A percentile compares a stretch with the other conserved stretches of the same genome.
These are phyloP conservation scores for Tetrahymena borealis DNA, from an alignment of 73 alveolate species.

Conservation along the genomic window DNA sequence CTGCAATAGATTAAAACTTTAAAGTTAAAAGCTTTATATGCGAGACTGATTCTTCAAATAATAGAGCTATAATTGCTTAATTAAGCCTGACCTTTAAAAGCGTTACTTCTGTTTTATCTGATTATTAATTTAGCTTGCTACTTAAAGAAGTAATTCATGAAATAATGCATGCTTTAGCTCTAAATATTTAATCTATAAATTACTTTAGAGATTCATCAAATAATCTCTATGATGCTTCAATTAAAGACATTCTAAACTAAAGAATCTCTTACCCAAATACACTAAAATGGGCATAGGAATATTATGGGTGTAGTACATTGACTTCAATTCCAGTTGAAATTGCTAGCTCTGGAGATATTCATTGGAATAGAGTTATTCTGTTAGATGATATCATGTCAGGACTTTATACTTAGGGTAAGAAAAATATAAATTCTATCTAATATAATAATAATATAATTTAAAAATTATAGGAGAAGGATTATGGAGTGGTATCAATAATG, in stretches of 20 bases:
- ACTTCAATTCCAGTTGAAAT: background rate
- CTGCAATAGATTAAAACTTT: background rate
- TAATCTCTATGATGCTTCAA: background rate
- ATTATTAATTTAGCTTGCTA: background rate
- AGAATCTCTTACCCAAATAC: background rate
- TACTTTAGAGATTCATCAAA: background rate
- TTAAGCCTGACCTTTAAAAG: background rate
- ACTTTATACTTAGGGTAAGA: background rate
- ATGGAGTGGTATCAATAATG: background rate
- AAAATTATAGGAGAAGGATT: background rate
- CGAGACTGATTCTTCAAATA: background rate
- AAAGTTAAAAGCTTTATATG: background rate
- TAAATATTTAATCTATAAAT: background rate
- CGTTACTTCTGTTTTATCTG: background rate
- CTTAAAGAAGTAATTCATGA: background rate
- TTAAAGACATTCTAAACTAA: background rate
- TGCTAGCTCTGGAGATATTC: background rate
- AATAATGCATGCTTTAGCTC: background rate
- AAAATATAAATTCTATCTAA: background rate
- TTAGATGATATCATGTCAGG: background rate
- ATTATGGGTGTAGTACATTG: background rate
- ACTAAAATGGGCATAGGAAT: background rate
- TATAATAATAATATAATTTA: background rate
- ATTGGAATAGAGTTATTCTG: background rate
- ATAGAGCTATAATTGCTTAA: background rate